These are phyloP conservation scores for Prunus yedoensis DNA, from an alignment of 331 rosid species.

Conservation along the genomic window DNA sequence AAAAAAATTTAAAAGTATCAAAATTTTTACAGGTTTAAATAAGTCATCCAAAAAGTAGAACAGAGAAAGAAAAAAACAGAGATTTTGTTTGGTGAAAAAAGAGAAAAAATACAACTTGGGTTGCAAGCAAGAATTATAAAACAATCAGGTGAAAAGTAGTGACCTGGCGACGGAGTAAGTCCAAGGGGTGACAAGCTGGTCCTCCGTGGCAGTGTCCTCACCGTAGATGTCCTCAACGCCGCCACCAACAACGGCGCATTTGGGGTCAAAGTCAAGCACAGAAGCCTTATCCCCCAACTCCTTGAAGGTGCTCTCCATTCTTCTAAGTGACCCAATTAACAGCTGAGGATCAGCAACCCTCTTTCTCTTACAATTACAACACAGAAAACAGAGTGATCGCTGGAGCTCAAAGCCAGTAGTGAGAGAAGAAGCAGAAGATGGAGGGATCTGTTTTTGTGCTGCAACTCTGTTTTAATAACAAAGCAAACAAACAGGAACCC, in stretches of 20 bases:
- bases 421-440: background rate
- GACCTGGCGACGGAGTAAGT: conserved; percentile 92
- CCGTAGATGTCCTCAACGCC: conserved; percentile 91
- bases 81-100: background rate
- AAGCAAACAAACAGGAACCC: background rate
- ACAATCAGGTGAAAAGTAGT: background rate
- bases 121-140: no score
- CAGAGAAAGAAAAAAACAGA: conserved; percentile 10
- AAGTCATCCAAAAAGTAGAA: background rate
- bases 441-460: background rate
- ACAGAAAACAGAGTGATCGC: background rate
- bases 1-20: no score
- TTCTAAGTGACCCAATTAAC: conserved; percentile 8
- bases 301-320: conserved; percentile 69
- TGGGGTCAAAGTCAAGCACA: conserved; percentile 74
- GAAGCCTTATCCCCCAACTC: conserved; percentile 56
- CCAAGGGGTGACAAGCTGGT: conserved; percentile 91
- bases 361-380: background rate
- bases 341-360: background rate
- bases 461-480: conserved; percentile 2
- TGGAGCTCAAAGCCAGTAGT: background rate
- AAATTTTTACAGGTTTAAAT: no score
- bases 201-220: conserved; percentile 89
- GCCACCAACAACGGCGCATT: conserved; percentile 62
- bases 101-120: background rate